Conservation (phyloP, 2,329 filamentous ascomycete genomes). For the Fusarium domesticum region DNA sequence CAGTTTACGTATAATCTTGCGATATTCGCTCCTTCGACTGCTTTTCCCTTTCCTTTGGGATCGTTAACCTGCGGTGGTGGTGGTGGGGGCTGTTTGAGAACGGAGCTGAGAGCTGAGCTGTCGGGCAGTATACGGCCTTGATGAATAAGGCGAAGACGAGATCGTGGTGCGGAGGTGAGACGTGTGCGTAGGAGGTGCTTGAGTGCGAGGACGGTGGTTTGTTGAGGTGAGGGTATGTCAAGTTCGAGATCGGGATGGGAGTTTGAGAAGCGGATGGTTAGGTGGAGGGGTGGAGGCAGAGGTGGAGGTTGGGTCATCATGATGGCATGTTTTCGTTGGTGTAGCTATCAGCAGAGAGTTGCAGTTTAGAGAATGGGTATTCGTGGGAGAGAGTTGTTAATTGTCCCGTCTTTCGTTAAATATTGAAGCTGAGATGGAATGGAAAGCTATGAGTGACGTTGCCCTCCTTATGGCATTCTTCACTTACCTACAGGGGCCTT, state of each 20-base stretch:
- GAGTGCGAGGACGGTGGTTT: constrained; percentile 71
- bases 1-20: constrained; percentile 87
- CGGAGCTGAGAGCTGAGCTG: constrained; percentile 61
- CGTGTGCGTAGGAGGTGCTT: constrained; percentile 77
- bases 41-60: constrained; percentile 56
- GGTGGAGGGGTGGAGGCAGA: constrained; percentile 53
- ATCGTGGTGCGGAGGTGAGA: constrained; percentile 56
- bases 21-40: constrained; percentile 47
- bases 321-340: constrained; percentile 21
- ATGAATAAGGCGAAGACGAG: constrained; percentile 84
- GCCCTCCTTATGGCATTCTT: constrained; percentile 7
- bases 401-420: too few relatives aligned
- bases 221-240: constrained; percentile 64
- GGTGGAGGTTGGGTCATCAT: constrained; percentile 28
- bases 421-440: not conserved
- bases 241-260: constrained; percentile 80
- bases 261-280: constrained; percentile 88
- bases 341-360: not conserved
- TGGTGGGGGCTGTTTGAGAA: constrained; percentile 63
- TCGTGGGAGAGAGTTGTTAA: too few relatives aligned
- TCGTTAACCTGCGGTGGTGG: constrained; percentile 44
- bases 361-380: not conserved
- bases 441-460: too few relatives aligned
- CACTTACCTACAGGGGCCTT: constrained; percentile 7
- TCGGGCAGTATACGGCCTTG: constrained; percentile 84